Base-by-base conservation (phyloP, 2,329 filamentous ascomycete species). In the Nigrospora sphaerica region DNA sequence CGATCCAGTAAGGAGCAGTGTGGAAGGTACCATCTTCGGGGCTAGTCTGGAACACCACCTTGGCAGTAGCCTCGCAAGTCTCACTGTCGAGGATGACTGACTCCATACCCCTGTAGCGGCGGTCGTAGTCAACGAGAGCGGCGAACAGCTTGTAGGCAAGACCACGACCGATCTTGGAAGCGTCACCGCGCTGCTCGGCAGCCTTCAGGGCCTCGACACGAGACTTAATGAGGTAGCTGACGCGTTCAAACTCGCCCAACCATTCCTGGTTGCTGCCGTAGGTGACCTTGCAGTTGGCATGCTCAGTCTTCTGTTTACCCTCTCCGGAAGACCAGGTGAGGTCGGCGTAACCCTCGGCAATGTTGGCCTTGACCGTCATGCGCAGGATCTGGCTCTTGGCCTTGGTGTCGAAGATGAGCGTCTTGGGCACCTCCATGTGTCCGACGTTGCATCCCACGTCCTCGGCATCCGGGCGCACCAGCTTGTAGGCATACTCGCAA, bases 141-240 rank as follows among this genome's bases (percentile, higher is more conserved):
- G 63, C 56, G 54, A 80, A 80, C 1, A 80, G 75, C 67, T 90
- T 91, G 75, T 93, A 93, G 13, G 85, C 83, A 69, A 90, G 79
- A 32, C 85, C 85, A 23, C 85, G 81, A 42, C 85, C 78, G 51
- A 90, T 78, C 66, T 86, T 85, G 61, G 86, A 85, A 28, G 85
- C 84, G 46, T 78, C 75, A 35, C 85, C 85, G 32, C 71, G 74
- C 55, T 78, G 68, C 46, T 85, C 83, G 49, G 80, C 83, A 51
- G 78, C 68, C 54, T 74, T 68, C 3, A 85, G 73, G 23, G 71
- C 65, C 17, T 81, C 71, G 46, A 85, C 74, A 46, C 81, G 78
- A 18, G 72, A 74, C 56, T 81, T 78, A 59, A 92, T 80, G 33
- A 89, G 72, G 59, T 90, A 88, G 54, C 76, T 74, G 53, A 78